phyloP scores from a whole-genome alignment of 2,329 filamentous ascomycete species.

The Cytospora piceicola region DNA sequence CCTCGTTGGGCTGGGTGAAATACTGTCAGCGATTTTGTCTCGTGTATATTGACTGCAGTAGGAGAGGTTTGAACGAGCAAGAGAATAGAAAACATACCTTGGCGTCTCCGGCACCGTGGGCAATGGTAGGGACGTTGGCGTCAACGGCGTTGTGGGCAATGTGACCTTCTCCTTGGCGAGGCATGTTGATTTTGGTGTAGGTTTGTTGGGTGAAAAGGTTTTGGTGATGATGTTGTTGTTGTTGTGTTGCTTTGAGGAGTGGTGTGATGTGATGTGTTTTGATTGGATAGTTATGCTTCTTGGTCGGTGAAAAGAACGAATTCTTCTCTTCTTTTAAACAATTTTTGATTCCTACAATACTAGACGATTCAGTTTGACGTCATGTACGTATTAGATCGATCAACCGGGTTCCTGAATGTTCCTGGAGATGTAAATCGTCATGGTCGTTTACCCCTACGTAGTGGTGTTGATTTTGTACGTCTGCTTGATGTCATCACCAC shows the following conservation, averaged over 20 bases:
- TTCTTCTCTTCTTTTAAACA: background rate
- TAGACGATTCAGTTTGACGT: background rate
- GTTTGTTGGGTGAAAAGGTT: constrained; percentile 3
- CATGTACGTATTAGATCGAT: background rate
- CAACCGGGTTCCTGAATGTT: background rate
- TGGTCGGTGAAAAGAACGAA: background rate
- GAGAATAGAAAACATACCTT: constrained; percentile 40
- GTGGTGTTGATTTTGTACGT: constrained; percentile 2
- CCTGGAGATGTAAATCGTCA: background rate
- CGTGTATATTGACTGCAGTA: background rate
- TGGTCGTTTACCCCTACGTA: background rate
- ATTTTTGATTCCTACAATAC: too few species aligned
- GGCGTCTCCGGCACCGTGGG: constrained; percentile 48
- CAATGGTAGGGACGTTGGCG: constrained; percentile 44
- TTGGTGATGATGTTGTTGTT: background rate
- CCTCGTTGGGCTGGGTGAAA: constrained; percentile 36
- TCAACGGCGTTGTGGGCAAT: constrained; percentile 50
- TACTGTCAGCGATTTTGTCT: background rate
- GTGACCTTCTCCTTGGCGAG: constrained; percentile 54
- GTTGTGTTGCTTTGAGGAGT: background rate
- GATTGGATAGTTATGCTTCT: background rate
- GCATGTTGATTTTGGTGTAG: constrained; percentile 44
- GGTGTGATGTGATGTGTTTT: background rate
- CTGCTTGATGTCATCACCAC: constrained; percentile 7
- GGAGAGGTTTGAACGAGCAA: too few species aligned